These are phyloP conservation scores for Goffeauzyma gilvescens DNA, from an alignment of 768 basidiomycete species.

Conservation along the genomic window DNA sequence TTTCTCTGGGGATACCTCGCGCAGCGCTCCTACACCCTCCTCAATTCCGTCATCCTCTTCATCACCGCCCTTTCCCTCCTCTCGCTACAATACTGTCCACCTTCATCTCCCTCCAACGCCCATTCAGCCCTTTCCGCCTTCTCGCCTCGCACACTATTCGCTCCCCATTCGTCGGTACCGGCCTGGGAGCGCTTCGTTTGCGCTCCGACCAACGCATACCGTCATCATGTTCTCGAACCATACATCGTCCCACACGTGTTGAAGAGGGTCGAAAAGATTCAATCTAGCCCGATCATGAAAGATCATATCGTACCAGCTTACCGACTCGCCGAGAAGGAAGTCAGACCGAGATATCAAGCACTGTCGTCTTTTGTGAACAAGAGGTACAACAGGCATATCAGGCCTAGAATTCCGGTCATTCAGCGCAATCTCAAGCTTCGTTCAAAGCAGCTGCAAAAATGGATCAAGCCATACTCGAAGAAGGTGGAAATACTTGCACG, in stretches of 20 bases:
- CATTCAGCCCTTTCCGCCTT: slow-evolving; percentile 10
- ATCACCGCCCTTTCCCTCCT: slow-evolving; percentile 1
- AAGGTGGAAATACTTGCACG: too few relatives aligned
- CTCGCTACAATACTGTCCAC: slow-evolving; percentile 4
- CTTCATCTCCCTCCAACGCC: background rate
- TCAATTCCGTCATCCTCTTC: slow-evolving; percentile 4
- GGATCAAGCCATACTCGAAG: too few relatives aligned
- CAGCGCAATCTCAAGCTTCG: too few relatives aligned
- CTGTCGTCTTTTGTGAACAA: too few relatives aligned
- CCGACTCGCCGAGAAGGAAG: background rate
- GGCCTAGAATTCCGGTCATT: too few relatives aligned
- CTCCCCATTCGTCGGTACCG: slow-evolving; percentile 1
- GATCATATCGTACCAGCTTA: slow-evolving; percentile 2
- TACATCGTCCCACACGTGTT: slow-evolving; percentile 9
- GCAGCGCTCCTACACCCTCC: background rate
- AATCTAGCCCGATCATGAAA: slow-evolving; percentile 3
- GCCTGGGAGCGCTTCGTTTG: slow-evolving; percentile 10
- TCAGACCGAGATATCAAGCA: background rate
- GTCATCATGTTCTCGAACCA: slow-evolving; percentile 7
- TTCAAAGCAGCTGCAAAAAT: too few relatives aligned
- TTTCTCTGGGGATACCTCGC: background rate
- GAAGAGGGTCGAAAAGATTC: slow-evolving; percentile 2
- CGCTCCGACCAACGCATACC: slow-evolving; percentile 9
- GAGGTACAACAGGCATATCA: too few relatives aligned
- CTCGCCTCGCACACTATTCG: too few relatives aligned